Evolutionary conservation across 2,329 filamentous ascomycete species (phyloP), one percentile per base, ranked within the genome.

Genomic region (Calonectria crousiana): DNA sequence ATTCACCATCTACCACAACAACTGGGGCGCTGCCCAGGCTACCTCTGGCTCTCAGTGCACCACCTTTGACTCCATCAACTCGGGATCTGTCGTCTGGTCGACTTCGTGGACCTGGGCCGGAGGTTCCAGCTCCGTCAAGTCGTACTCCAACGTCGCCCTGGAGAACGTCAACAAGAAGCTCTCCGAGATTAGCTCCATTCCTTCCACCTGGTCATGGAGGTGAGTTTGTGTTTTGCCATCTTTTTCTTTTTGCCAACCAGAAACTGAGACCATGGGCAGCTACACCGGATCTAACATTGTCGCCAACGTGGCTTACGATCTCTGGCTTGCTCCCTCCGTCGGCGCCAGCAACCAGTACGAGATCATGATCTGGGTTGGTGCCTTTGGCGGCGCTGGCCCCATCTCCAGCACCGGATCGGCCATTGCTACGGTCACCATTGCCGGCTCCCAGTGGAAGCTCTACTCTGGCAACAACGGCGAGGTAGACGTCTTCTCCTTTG

Each of bases 321-420:
- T 92, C 66, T 92, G 92, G 85, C 90, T 90, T 51, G 84, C 85
- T 13, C 83, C 83, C 30, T 86, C 87, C 32, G 85, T 85, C 32
- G 83, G 87, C 6, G 82, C 81, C 53, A 80, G 70, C 41, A 76
- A 87, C 30, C 84, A 90, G 78, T 91, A 91, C 81, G 91, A 93
- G 82, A 87, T 92, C 81, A 93, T 93, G 91, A 86, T 93, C 78
- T 93, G 91, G 91, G 85, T 92, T 62, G 88, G 85, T 1, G 87
- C 89, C 5, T 84, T 90, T 53, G 91, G 90, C 49, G 90, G 89
- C 70, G 90, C 90, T 0, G 89, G 89, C 5, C 90, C 91, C 52
- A 92, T 92, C n/a, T 74, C 74, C 16, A 67, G 67, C 53, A 74
- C 72, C 4, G 66, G 69, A 49, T 68, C 66, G 20, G 44, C 74